Evolutionary conservation across 2,329 filamentous ascomycete genomes (phyloP).

Genomic region (Phaeosphaeriaceae sp.): DNA sequence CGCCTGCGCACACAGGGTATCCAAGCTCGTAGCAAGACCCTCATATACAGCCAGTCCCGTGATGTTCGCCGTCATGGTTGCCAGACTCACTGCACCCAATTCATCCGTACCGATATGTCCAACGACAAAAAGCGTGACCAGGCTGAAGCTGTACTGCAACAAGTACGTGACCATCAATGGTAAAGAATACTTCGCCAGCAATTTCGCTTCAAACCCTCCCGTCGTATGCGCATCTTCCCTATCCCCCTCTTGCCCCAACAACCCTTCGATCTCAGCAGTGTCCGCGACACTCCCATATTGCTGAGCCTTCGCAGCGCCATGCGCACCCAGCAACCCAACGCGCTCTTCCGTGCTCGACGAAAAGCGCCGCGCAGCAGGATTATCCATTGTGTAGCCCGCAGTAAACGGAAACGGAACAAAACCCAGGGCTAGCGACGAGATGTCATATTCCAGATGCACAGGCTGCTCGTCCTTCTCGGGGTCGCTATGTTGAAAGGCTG

Average conservation of each 20-base stretch:
- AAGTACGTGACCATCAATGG: slow-evolving; percentile 63
- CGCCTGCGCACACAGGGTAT: slow-evolving; percentile 61
- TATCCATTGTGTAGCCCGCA: slow-evolving; percentile 39
- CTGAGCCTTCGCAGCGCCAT: slow-evolving; percentile 23
- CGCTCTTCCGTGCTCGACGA: slow-evolving; percentile 36
- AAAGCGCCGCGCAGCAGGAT: slow-evolving; percentile 38
- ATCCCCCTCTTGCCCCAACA: slow-evolving; percentile 30
- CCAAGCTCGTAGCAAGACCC: slow-evolving; percentile 60
- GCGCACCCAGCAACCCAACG: slow-evolving; percentile 31
- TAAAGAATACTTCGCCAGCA: slow-evolving; percentile 53
- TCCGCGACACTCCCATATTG: slow-evolving; percentile 39
- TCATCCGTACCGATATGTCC: slow-evolving; percentile 62
- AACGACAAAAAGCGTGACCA: slow-evolving; percentile 60
- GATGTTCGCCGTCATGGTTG: slow-evolving; percentile 63
- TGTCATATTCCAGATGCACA: slow-evolving; percentile 12
- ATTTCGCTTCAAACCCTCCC: slow-evolving; percentile 35
- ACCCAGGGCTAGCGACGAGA: slow-evolving; percentile 32
- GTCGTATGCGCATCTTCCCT: slow-evolving; percentile 33
- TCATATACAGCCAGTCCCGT: slow-evolving; percentile 60
- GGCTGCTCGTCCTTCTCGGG: slow-evolving; percentile 1
- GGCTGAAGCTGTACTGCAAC: slow-evolving; percentile 60
- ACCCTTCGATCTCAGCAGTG: slow-evolving; percentile 34
- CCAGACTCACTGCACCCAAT: slow-evolving; percentile 60
- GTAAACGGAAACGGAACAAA: slow-evolving; percentile 31
- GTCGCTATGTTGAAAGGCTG: not conserved